Evolutionary conservation across 495 filamentous ascomycete species (phyloP).

Genomic region (Penicillium desertorum): DNA sequence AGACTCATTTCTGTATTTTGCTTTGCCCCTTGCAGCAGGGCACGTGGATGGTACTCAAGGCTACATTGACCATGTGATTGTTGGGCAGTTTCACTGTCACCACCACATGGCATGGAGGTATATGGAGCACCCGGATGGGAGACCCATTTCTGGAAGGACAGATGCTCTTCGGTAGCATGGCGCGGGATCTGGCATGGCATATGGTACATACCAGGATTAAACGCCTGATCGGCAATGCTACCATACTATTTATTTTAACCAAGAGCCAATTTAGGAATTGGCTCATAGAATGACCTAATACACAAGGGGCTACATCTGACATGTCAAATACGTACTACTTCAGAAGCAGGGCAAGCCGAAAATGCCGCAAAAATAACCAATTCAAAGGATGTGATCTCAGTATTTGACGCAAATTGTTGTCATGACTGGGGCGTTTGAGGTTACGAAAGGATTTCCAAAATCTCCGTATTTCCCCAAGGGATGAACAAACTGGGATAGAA

Average conservation of each 20-base stretch:
- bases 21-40: conserved; percentile 5
- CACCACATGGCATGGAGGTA: neutral
- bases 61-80: neutral
- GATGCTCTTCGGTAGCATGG: neutral
- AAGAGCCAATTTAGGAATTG: neutral
- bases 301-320: neutral
- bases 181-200: neutral
- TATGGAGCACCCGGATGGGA: neutral
- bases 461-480: neutral
- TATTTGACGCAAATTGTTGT: neutral
- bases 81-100: neutral
- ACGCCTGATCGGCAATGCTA: neutral
- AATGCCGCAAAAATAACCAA: neutral
- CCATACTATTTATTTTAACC: neutral
- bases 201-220: neutral
- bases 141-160: neutral
- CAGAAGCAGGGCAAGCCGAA: neutral
- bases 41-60: neutral
- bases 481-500: conserved; percentile 3
- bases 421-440: conserved; percentile 7
- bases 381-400: neutral
- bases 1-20: neutral
- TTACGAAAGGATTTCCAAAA: neutral
- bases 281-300: neutral
- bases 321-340: neutral